phyloP scores from a whole-genome alignment of 2,329 filamentous ascomycete species.

The Aspergillus latus region DNA sequence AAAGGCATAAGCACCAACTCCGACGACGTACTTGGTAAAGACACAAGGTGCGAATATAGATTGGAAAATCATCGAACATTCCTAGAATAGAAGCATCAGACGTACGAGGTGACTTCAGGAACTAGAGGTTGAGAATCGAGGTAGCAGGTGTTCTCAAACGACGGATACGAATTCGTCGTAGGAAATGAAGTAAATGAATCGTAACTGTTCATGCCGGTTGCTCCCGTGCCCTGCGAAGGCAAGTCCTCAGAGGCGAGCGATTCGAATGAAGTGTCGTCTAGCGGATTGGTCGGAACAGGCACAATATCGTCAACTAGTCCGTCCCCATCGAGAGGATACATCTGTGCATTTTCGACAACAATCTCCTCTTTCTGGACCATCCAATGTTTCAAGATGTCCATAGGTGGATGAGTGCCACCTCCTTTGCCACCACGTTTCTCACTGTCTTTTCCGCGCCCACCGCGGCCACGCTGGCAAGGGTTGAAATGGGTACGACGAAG shows the following conservation, averaged over 20 bases:
- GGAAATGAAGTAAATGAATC: slow-evolving; percentile 28
- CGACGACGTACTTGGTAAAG: neutral
- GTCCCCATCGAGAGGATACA: slow-evolving; percentile 26
- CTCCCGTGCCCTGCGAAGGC: slow-evolving; percentile 28
- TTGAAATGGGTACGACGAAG: slow-evolving; percentile 88
- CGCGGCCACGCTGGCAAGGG: slow-evolving; percentile 56
- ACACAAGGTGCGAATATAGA: slow-evolving; percentile 4
- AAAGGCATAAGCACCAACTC: slow-evolving; percentile 4
- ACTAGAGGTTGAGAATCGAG: slow-evolving; percentile 33
- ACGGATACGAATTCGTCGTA: slow-evolving; percentile 33
- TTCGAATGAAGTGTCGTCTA: slow-evolving; percentile 20
- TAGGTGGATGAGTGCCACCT: slow-evolving; percentile 61
- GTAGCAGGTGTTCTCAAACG: slow-evolving; percentile 35
- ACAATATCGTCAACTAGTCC: slow-evolving; percentile 23
- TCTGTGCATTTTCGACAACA: slow-evolving; percentile 37
- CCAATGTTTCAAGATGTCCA: slow-evolving; percentile 62
- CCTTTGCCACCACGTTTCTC: slow-evolving; percentile 62
- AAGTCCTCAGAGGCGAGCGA: slow-evolving; percentile 20
- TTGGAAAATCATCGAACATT: neutral
- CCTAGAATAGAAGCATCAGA: slow-evolving; percentile 27
- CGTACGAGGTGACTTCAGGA: slow-evolving; percentile 38
- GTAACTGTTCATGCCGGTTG: slow-evolving; percentile 31
- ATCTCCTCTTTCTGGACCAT: slow-evolving; percentile 58
- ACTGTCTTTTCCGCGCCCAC: slow-evolving; percentile 60
- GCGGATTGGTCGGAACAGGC: slow-evolving; percentile 12